Percentiles rank a stretch among this genome's conserved stretches.
phyloP scores from a whole-genome alignment of 2,329 filamentous ascomycete species.

The Fusarium mundagurra region DNA sequence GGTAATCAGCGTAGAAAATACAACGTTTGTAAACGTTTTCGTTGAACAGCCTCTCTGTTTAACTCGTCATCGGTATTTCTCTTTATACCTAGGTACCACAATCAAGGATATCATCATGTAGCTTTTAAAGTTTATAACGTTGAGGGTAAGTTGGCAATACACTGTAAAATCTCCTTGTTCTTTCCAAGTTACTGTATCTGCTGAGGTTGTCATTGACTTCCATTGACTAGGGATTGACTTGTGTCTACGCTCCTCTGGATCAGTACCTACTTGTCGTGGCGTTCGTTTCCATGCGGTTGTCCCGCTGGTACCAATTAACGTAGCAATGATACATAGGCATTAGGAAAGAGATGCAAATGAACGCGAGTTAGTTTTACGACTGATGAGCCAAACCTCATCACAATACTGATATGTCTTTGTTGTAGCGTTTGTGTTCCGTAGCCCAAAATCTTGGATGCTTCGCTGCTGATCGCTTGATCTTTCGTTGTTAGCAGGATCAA shows the following conservation, averaged over 20 bases:
- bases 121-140: too few species aligned
- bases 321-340: background rate
- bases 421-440: background rate
- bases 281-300: background rate
- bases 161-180: background rate
- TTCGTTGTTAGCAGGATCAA: background rate
- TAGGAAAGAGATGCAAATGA: background rate
- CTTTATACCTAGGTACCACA: background rate
- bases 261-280: background rate
- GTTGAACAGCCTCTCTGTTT: background rate
- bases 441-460: background rate
- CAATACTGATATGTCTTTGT: background rate
- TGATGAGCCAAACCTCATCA: background rate
- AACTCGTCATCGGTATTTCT: background rate
- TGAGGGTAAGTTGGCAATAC: background rate
- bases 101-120: background rate
- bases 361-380: background rate
- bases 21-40: background rate
- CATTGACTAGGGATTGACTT: background rate
- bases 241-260: background rate
- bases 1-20: background rate
- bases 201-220: too few species aligned
- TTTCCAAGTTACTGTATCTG: background rate
- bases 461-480: background rate
- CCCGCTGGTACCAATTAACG: background rate